Conservation (phyloP, 2,329 filamentous ascomycete species). For the Colletotrichum liaoningense region DNA sequence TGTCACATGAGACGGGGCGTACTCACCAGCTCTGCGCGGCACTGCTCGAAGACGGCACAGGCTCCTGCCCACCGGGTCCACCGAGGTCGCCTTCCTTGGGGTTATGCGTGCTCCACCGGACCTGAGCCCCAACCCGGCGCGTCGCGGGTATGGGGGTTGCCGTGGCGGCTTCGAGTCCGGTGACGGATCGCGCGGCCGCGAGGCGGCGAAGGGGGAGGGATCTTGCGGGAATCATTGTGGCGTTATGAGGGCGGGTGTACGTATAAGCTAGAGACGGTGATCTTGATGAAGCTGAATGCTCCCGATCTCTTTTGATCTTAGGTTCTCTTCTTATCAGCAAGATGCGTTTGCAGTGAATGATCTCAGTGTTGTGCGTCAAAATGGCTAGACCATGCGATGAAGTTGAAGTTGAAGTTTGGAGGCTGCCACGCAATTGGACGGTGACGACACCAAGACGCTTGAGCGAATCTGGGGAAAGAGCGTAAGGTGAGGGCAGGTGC, state of each 20-base stretch:
- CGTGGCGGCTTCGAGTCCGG: not conserved
- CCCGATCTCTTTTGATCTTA: not conserved
- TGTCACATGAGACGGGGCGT: too few relatives aligned
- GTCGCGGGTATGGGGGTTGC: not conserved
- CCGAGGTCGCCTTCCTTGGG: slow-evolving; percentile 31
- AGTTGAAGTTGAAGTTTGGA: not conserved
- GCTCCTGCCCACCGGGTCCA: slow-evolving; percentile 32
- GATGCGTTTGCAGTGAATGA: too few relatives aligned
- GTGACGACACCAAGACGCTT: slow-evolving; percentile 6
- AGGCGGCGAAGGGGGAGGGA: not conserved
- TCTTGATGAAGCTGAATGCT: too few relatives aligned
- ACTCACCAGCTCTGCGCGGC: slow-evolving; percentile 27
- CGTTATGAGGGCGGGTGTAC: too few relatives aligned
- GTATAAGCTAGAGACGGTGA: too few relatives aligned
- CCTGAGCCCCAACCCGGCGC: not conserved
- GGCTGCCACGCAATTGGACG: not conserved
- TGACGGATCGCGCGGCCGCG: not conserved
- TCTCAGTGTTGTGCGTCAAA: not conserved
- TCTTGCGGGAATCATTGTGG: slow-evolving; percentile 8
- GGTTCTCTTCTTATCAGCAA: not conserved
- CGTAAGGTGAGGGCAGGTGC: not conserved
- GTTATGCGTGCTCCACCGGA: slow-evolving; percentile 2
- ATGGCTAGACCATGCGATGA: not conserved
- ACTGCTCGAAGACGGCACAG: slow-evolving; percentile 12
- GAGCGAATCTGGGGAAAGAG: not conserved